Conservation (phyloP, 306 rosid genomes). For the Delonix regia region DNA sequence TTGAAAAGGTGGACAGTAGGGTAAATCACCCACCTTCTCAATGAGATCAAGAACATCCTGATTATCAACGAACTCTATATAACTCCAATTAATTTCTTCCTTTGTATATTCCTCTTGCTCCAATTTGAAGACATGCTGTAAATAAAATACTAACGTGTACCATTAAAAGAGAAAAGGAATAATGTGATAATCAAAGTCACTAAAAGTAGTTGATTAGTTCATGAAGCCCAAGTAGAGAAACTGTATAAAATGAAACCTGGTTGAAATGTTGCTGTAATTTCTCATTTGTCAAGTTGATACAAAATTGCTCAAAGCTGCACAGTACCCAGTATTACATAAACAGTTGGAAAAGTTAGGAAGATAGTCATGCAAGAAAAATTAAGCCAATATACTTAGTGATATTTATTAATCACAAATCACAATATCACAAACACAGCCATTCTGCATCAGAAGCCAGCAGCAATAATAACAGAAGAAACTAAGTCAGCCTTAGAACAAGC, state of each 20-base stretch:
- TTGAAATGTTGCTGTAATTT: constrained; percentile 98
- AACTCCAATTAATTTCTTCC: constrained; percentile 97
- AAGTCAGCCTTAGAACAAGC: not conserved
- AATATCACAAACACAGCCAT: constrained; percentile 17
- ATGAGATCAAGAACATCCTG: constrained; percentile 95
- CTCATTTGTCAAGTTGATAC: constrained; percentile 98
- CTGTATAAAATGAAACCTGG: constrained; percentile 64
- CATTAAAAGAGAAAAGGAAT: not conserved
- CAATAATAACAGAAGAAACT: constrained; percentile 1
- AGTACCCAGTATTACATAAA: constrained; percentile 7
- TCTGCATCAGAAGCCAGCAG: not conserved
- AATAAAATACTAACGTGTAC: constrained; percentile 29
- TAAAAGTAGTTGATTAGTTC: constrained; percentile 18
- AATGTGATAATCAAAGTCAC: constrained; percentile 20
- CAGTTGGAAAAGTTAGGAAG: constrained; percentile 21
- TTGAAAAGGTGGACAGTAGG: constrained; percentile 3
- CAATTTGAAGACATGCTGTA: constrained; percentile 98
- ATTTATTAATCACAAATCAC: constrained; percentile 1
- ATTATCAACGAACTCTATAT: constrained; percentile 91
- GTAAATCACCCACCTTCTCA: constrained; percentile 71
- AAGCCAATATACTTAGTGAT: not conserved
- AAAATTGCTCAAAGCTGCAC: constrained; percentile 97
- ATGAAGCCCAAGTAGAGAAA: constrained; percentile 33
- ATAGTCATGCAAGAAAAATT: not conserved
- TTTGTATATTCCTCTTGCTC: constrained; percentile 98